Percentiles rank a stretch among this genome's conserved stretches.
phyloP scores from a whole-genome alignment of 83 land plant genomes.

The Picea abies region DNA sequence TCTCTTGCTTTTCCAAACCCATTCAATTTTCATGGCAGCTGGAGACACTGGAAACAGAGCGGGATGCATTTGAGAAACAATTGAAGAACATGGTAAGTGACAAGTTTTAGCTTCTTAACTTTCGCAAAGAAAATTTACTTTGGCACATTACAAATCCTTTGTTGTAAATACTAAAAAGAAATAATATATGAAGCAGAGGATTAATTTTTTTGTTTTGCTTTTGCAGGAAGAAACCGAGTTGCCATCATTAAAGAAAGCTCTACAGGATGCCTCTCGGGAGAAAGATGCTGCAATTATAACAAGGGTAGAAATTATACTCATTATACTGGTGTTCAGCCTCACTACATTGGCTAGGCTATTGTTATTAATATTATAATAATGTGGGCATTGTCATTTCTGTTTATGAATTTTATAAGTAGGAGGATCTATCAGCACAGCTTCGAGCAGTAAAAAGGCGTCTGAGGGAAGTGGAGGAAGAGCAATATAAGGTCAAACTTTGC shows the following conservation, averaged over 20 bases:
- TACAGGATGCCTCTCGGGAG: conserved; percentile 64
- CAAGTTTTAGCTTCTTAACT: neutral
- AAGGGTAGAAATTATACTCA: conserved; percentile 30
- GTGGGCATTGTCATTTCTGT: neutral
- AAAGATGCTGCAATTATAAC: conserved; percentile 79
- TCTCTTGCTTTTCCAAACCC: neutral
- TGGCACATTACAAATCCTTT: neutral
- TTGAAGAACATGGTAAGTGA: conserved; percentile 52
- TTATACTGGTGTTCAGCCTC: neutral
- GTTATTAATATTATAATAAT: neutral
- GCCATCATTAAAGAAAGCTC: conserved; percentile 64
- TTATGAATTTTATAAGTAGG: conserved; percentile 34
- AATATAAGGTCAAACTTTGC: conserved; percentile 51
- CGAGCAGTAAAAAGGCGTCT: conserved; percentile 56
- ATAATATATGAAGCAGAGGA: neutral
- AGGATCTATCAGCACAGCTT: conserved; percentile 75
- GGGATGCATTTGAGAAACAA: conserved; percentile 33
- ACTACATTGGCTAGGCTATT: neutral
- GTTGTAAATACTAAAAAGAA: neutral
- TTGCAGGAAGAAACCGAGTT: conserved; percentile 48
- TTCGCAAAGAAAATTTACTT: neutral
- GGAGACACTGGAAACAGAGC: conserved; percentile 45
- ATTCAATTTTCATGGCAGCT: conserved; percentile 37
- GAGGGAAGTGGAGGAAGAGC: conserved; percentile 86
- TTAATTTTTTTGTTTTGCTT: neutral